These are phyloP conservation scores for Phaeosphaeriaceae sp. DNA, from an alignment of 2,329 filamentous ascomycete genomes.

Conservation along the genomic window DNA sequence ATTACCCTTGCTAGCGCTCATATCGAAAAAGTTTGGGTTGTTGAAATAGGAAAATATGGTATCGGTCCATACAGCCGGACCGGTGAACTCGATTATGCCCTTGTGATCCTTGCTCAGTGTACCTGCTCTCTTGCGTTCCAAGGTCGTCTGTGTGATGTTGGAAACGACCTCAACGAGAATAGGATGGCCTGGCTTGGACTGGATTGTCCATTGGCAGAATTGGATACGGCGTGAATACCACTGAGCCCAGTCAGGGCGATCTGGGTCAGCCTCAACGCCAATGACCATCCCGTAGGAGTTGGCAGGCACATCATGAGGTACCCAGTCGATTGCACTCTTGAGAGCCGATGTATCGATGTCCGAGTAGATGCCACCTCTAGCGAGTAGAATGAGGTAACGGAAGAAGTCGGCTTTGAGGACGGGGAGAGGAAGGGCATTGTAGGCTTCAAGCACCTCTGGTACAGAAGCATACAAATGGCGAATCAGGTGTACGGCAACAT, in stretches of 20 bases:
- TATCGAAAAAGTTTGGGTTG: conserved; percentile 85
- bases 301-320: conserved; percentile 77
- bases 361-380: conserved; percentile 78
- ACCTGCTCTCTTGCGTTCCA: conserved; percentile 73
- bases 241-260: conserved; percentile 87
- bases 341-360: conserved; percentile 88
- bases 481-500: conserved; percentile 80
- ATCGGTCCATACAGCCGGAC: conserved; percentile 94
- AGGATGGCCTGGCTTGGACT: conserved; percentile 92
- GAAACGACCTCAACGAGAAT: conserved; percentile 86
- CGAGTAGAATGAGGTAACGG: conserved; percentile 73
- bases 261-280: conserved; percentile 95
- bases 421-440: conserved; percentile 55
- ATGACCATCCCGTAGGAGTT: conserved; percentile 84
- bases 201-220: conserved; percentile 99
- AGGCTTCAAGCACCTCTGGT: conserved; percentile 57
- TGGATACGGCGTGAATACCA: conserved; percentile 98
- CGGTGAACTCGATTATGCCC: conserved; percentile 90
- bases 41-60: conserved; percentile 92
- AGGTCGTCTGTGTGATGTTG: conserved; percentile 81
- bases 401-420: conserved; percentile 70
- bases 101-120: conserved; percentile 70
- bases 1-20: conserved; percentile 70
- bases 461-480: conserved; percentile 81
- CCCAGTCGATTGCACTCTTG: conserved; percentile 83